Base-by-base conservation (phyloP, 306 rosid species). In the Mimosa bimucronata region DNA sequence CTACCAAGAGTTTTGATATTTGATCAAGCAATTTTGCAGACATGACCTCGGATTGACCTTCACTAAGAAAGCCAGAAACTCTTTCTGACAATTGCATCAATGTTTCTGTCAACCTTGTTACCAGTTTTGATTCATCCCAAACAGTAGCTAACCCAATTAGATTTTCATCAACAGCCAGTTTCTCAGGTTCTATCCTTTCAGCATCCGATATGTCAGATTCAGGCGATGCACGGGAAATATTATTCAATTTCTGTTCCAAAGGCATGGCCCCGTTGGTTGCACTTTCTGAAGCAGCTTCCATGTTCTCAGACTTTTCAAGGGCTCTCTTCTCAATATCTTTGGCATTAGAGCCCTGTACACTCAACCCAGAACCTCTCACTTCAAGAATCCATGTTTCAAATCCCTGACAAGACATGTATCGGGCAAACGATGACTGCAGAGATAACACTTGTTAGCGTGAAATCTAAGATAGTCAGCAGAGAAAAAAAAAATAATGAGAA, bases 321-420 rank as follows among this genome's bases (percentile, higher is more conserved):
- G 93, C 91, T 52, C 91, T 82, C 71, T 79, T 87, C 86, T 91
- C 84, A 76, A 90, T 86, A 71, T 89, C 89, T 83, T 90, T 85
- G 81, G 71, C 29, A 75, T 82, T 79, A 15, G 89, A 82, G 76
- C 80, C 89, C 40, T 79, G 89, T 68, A 90, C 40, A 74, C 99
- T 95, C 94, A 95, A 81, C 71, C 99, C 99, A 71, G 99, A 97
- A 55, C 99, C 99, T 81, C 99, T 89, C 77, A 95, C 88, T 87
- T 95, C 99, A 34, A 95, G 97, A 77, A 93, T 88, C 99, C 99
- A 95, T 48, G 99, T 93, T 79, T 96, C 98, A 30, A 89, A 96
- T 73, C 99, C 99, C 83, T 91, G 94, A 74, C 87, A 80, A 74
- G 97, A 93, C 99, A 96, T 96, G 81, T 90, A 81, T 72, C 99